These are phyloP conservation scores for Sugiyamaella xylanicola DNA, from an alignment of 1,139 yeast species.

Conservation along the genomic window DNA sequence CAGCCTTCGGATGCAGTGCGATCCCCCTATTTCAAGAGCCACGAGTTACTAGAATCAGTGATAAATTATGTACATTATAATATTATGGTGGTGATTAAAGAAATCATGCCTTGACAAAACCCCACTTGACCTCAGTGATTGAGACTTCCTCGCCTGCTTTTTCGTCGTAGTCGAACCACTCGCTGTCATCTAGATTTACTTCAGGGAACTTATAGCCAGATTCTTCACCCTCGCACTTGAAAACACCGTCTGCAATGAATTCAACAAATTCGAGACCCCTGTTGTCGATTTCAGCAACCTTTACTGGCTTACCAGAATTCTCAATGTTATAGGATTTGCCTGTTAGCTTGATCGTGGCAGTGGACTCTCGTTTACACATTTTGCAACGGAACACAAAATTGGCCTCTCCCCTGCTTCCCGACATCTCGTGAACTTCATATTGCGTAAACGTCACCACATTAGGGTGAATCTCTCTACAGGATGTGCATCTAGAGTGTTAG, in stretches of 20 bases:
- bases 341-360: slow-evolving; percentile 34
- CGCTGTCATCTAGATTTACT: slow-evolving; percentile 75
- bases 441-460: slow-evolving; percentile 74
- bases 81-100: neutral
- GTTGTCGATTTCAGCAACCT: slow-evolving; percentile 71
- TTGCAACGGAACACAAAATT: slow-evolving; percentile 80
- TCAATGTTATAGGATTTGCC: slow-evolving; percentile 41
- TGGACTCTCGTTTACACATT: slow-evolving; percentile 58
- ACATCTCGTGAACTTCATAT: slow-evolving; percentile 59
- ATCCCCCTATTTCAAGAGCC: no score
- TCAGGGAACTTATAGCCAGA: slow-evolving; percentile 58
- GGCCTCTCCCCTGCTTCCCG: slow-evolving; percentile 81
- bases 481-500: slow-evolving; percentile 54
- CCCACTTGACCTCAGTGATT: slow-evolving; percentile 71
- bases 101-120: slow-evolving; percentile 39
- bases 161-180: slow-evolving; percentile 97
- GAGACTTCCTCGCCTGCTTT: slow-evolving; percentile 79
- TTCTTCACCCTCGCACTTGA: slow-evolving; percentile 61
- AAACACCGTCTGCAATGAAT: slow-evolving; percentile 69
- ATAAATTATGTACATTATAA: no score
- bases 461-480: slow-evolving; percentile 76
- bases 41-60: no score
- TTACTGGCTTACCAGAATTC: slow-evolving; percentile 45
- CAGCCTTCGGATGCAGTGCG: no score
- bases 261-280: slow-evolving; percentile 78